A percentile compares a stretch with the other conserved stretches of the same genome.
Evolutionary conservation across 2,329 filamentous ascomycete genomes (phyloP).

Genomic region (Penicillium vulpinum): DNA sequence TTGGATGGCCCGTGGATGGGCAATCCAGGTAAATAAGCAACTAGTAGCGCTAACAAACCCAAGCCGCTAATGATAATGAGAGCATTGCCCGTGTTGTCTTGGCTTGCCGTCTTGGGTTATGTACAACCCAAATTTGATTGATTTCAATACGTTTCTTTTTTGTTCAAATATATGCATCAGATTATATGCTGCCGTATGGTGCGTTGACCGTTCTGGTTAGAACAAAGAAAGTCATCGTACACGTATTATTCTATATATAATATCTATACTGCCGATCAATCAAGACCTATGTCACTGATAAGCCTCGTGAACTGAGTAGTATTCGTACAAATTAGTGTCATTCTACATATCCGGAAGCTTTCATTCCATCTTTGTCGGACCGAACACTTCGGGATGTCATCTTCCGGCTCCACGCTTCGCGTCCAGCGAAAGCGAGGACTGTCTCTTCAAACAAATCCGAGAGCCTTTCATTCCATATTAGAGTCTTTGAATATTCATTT

Average conservation of each 20-base stretch:
- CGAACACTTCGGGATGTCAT: constrained; percentile 3
- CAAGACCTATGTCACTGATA: neutral
- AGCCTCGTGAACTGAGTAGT: neutral
- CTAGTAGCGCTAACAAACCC: neutral
- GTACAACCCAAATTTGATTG: neutral
- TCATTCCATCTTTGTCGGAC: constrained; percentile 2
- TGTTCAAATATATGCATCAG: neutral
- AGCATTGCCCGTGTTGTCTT: neutral
- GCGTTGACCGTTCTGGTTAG: no score
- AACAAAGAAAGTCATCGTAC: neutral
- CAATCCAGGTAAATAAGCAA: neutral
- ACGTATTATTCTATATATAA: no score
- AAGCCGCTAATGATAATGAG: neutral
- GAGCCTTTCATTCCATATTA: neutral
- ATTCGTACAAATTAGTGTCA: neutral
- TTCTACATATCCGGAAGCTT: neutral
- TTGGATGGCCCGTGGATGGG: neutral
- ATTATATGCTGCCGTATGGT: neutral
- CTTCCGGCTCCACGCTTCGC: neutral
- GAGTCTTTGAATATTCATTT: neutral
- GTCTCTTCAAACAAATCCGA: neutral
- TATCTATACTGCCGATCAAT: neutral
- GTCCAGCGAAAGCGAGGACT: neutral
- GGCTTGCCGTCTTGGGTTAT: no score
- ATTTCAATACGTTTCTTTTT: neutral